These are phyloP conservation scores for Thielaviopsis cerberus DNA, from an alignment of 2,329 filamentous ascomycete genomes.

Conservation along the genomic window DNA sequence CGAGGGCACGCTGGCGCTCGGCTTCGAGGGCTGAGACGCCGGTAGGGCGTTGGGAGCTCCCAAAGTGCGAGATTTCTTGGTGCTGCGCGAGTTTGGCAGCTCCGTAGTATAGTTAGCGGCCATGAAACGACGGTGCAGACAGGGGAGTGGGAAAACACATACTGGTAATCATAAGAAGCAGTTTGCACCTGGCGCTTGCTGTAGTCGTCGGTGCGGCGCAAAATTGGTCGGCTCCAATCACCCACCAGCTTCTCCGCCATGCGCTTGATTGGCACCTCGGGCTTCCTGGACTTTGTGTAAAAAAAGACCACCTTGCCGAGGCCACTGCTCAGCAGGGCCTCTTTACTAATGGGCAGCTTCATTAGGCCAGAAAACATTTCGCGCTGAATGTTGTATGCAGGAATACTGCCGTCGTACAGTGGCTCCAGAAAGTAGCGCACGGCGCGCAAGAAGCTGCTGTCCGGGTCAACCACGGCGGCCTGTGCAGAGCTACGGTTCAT, in stretches of 20 bases:
- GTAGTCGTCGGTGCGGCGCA: conserved; percentile 87
- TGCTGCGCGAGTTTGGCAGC: conserved; percentile 35
- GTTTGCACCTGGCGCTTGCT: conserved; percentile 58
- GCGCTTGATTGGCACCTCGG: conserved; percentile 75
- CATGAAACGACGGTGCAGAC: too few relatives aligned
- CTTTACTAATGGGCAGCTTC: conserved; percentile 75
- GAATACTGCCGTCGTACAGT: conserved; percentile 78
- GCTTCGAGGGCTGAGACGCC: conserved; percentile 24
- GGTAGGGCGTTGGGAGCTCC: conserved; percentile 29
- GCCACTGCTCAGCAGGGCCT: conserved; percentile 71
- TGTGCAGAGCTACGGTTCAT: conserved; percentile 80
- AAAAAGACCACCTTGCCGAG: conserved; percentile 94
- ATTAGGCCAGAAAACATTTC: conserved; percentile 71
- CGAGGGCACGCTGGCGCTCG: conserved; percentile 40
- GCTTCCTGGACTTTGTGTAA: conserved; percentile 87
- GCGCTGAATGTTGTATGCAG: conserved; percentile 92
- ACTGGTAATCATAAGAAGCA: conserved; percentile 46
- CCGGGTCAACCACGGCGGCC: conserved; percentile 72
- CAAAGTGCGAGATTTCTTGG: conserved; percentile 30
- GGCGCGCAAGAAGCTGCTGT: conserved; percentile 84
- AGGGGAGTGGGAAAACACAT: conserved; percentile 19
- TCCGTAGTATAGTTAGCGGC: conserved; percentile 21
- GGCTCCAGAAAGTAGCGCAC: conserved; percentile 97
- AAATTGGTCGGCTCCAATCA: conserved; percentile 87
- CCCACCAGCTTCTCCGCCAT: conserved; percentile 82